These are phyloP conservation scores for Trichophyton mentagrophytes DNA, from an alignment of 2,329 filamentous ascomycete species.

Conservation along the genomic window DNA sequence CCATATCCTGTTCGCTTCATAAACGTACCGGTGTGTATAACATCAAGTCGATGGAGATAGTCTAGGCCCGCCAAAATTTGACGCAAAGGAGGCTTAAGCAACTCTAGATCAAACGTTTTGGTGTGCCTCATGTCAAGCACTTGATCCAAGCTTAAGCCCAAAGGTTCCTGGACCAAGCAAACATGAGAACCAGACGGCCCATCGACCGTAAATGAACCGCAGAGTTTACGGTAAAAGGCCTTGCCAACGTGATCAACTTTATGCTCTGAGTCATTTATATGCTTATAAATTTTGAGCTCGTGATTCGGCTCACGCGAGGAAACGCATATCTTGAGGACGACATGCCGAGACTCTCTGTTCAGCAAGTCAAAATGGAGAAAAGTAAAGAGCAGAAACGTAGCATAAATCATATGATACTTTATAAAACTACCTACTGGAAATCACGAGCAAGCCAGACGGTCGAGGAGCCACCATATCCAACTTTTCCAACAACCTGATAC, in stretches of 20 bases:
- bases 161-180: slow-evolving; percentile 10
- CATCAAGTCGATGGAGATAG: not conserved
- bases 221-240: slow-evolving; percentile 7
- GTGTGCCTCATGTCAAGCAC: slow-evolving; percentile 9
- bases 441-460: slow-evolving; percentile 5
- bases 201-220: slow-evolving; percentile 10
- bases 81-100: slow-evolving; percentile 8
- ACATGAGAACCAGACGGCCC: slow-evolving; percentile 5
- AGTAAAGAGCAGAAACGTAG: not conserved
- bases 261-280: not conserved
- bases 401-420: not conserved
- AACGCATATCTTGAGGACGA: not conserved
- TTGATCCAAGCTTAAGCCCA: slow-evolving; percentile 10
- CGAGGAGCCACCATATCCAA: slow-evolving; percentile 2
- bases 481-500: slow-evolving; percentile 4
- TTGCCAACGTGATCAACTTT: slow-evolving; percentile 7
- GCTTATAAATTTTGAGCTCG: not conserved
- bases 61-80: slow-evolving; percentile 7
- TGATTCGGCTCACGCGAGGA: not conserved
- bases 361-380: not conserved
- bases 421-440: not conserved
- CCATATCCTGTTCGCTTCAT: no score
- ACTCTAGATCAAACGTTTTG: slow-evolving; percentile 5
- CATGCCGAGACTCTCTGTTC: not conserved
- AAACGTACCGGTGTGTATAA: slow-evolving; percentile 8